Evolutionary conservation across 2,329 filamentous ascomycete genomes (phyloP).

Genomic region (Ascochyta koolunga): DNA sequence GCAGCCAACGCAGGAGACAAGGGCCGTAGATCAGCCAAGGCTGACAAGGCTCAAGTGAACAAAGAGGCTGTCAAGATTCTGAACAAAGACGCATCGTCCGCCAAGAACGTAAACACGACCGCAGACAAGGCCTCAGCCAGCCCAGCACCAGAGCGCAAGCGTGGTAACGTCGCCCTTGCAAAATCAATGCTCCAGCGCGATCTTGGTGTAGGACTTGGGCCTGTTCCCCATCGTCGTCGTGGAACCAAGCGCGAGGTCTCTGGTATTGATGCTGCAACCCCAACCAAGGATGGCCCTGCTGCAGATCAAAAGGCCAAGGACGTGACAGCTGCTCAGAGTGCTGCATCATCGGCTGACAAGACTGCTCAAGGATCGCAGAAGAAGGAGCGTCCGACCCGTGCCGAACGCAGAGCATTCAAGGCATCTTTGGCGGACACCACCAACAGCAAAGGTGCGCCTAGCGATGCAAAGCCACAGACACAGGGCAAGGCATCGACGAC

Average conservation of each 20-base stretch:
- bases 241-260: constrained; percentile 47
- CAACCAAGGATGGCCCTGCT: constrained; percentile 34
- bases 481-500: constrained; percentile 30
- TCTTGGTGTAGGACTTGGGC: constrained; percentile 58
- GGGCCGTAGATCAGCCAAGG: constrained; percentile 43
- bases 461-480: constrained; percentile 34
- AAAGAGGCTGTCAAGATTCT: constrained; percentile 67
- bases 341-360: constrained; percentile 34
- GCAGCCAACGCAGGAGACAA: constrained; percentile 44
- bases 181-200: constrained; percentile 68
- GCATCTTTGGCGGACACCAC: constrained; percentile 43
- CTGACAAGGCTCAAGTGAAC: constrained; percentile 67
- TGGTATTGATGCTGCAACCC: constrained; percentile 27
- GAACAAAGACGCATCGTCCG: constrained; percentile 55
- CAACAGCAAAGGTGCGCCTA: constrained; percentile 30
- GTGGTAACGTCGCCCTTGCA: constrained; percentile 59
- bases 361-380: constrained; percentile 36
- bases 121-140: constrained; percentile 48
- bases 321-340: constrained; percentile 17
- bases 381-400: constrained; percentile 48
- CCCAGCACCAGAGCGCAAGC: constrained; percentile 56
- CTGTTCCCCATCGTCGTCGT: constrained; percentile 50
- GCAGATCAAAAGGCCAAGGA: constrained; percentile 41
- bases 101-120: constrained; percentile 34
- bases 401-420: constrained; percentile 48